These are phyloP conservation scores for Curvularia sp. DNA, from an alignment of 2,329 filamentous ascomycete genomes.

Conservation along the genomic window DNA sequence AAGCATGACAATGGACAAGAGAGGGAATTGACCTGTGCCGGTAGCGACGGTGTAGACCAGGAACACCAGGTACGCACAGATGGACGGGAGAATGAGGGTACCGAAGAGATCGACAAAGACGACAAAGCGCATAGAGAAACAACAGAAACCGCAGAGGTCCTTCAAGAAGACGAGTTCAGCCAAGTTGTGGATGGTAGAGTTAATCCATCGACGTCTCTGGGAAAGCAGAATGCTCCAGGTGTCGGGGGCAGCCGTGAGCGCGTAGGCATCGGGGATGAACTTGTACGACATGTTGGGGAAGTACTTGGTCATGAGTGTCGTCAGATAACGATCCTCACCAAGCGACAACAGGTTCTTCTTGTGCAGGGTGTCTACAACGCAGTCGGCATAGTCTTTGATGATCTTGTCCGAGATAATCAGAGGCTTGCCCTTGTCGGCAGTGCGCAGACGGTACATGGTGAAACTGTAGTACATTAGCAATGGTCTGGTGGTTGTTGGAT, in stretches of 20 bases:
- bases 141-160: conserved; percentile 98
- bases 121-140: conserved; percentile 96
- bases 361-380: conserved; percentile 90
- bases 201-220: conserved; percentile 99
- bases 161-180: conserved; percentile 87
- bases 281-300: conserved; percentile 97
- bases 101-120: conserved; percentile 94
- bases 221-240: conserved; percentile 93
- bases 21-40: conserved; percentile 75
- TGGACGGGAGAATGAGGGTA: conserved; percentile 89
- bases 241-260: conserved; percentile 90
- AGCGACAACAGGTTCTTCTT: conserved; percentile 92
- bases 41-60: conserved; percentile 81
- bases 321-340: conserved; percentile 96
- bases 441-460: conserved; percentile 96
- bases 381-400: conserved; percentile 87
- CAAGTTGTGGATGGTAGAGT: conserved; percentile 97
- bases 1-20: conserved; percentile 88
- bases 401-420: conserved; percentile 90
- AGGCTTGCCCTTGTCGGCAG: conserved; percentile 90
- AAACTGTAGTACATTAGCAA: conserved; percentile 68
- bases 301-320: conserved; percentile 97
- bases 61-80: conserved; percentile 84
- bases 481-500: not conserved
- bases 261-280: conserved; percentile 91